Evolutionary conservation across 2,329 filamentous ascomycete species (phyloP), one percentile per base, ranked within the genome.

Genomic region (Geosmithia flava): DNA sequence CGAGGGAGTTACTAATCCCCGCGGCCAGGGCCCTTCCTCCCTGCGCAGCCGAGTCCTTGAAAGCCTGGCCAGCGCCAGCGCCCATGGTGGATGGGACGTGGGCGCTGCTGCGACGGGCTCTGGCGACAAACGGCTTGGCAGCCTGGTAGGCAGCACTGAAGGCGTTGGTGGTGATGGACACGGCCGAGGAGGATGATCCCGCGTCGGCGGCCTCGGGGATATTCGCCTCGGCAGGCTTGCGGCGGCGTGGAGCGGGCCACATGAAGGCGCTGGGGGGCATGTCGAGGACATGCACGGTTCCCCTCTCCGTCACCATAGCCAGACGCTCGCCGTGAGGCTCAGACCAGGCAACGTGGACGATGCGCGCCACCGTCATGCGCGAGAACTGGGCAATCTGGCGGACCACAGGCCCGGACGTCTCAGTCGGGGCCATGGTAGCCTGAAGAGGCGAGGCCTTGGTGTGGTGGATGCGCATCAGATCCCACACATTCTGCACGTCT

Each of bases 221-320:
- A 39, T 49, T 47, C 17, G 19, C 42, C 30, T 30, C 16, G 39
- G 58, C 58, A 47, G 64, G 68, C 51, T 63, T 65, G 50, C 73
- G 70, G 47, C 75, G 71, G 40, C 78, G 74, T 42, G 80, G 82
- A 20, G 89, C 87, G 41, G 90, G 90, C 90, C 90, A 95, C 54
- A 85, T 81, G 56, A 90, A 91, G 4, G 87, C 87, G 53, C 80
- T 85, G 44, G 80, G 74, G 8, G 89, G 88, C 64, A 97, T 78
- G 54, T 95, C 87, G 53, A 95, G 83, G 42, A 97, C 78, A 65
- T 98, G 93, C 11, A 96, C 82, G 8, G 93, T 98, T n/a, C 91
- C 89, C 55, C 90, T 86, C 58, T 95, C 88, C 1, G 93, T 97
- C 23, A 96, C 81, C 67, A 98, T 82, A 2, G 90, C 91, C 40